These are phyloP conservation scores for Ophiostoma sp. DNA, from an alignment of 2,329 filamentous ascomycete genomes.

Conservation along the genomic window DNA sequence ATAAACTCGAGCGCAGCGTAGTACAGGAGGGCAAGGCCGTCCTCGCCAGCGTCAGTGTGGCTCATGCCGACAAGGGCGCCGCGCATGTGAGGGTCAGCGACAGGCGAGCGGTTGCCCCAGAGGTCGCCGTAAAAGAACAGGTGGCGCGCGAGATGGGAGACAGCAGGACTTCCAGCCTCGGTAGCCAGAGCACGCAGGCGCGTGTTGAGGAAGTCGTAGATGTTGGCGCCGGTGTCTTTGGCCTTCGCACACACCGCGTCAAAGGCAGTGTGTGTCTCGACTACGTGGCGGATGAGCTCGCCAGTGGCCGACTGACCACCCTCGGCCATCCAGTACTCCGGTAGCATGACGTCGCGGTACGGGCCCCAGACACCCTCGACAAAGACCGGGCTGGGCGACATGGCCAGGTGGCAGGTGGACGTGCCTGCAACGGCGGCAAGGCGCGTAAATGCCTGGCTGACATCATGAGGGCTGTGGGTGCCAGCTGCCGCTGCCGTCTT, in stretches of 20 bases:
- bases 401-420: conserved; percentile 93
- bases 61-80: conserved; percentile 82
- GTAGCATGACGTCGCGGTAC: conserved; percentile 88
- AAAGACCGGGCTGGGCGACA: conserved; percentile 90
- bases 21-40: conserved; percentile 85
- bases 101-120: conserved; percentile 91
- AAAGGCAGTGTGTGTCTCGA: conserved; percentile 91
- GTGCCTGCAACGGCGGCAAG: conserved; percentile 93
- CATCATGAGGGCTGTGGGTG: conserved; percentile 82
- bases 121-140: conserved; percentile 99
- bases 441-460: conserved; percentile 87
- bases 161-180: conserved; percentile 63
- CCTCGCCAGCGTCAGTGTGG: conserved; percentile 69
- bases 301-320: conserved; percentile 95
- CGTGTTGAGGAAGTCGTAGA: conserved; percentile 91
- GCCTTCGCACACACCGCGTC: conserved; percentile 67
- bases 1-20: conserved; percentile 98
- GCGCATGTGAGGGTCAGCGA: conserved; percentile 90
- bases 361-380: conserved; percentile 96
- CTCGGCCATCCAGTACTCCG: conserved; percentile 93
- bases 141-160: conserved; percentile 83
- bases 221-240: conserved; percentile 76
- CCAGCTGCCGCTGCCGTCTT: conserved; percentile 57
- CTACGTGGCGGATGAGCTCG: conserved; percentile 86
- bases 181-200: conserved; percentile 73